Evolutionary conservation across 352 stramenopile genomes (phyloP).

Genomic region (Pythium biforme): DNA sequence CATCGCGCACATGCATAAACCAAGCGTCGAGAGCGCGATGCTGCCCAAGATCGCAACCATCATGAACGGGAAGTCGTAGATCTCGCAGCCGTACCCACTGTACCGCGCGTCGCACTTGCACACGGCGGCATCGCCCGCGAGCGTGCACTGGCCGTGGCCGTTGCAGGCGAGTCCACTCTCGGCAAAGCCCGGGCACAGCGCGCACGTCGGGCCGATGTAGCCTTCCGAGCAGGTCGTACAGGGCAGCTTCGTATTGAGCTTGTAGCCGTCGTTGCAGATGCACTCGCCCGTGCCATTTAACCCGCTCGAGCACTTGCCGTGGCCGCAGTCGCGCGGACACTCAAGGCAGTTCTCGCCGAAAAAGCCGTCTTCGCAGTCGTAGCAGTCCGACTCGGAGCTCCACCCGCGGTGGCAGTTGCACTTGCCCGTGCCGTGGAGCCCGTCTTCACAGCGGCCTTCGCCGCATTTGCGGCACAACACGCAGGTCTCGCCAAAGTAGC

Average conservation of each 20-base stretch:
- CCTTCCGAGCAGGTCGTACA: constrained; percentile 76
- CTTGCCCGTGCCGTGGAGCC: constrained; percentile 63
- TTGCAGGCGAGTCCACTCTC: constrained; percentile 73
- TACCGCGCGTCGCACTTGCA: constrained; percentile 78
- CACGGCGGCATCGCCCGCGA: constrained; percentile 47
- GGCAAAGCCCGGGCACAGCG: constrained; percentile 68
- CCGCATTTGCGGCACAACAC: constrained; percentile 73
- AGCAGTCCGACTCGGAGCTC: constrained; percentile 74
- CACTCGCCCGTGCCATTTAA: constrained; percentile 78
- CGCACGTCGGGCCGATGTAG: constrained; percentile 70
- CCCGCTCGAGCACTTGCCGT: constrained; percentile 76
- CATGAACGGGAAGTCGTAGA: constrained; percentile 84
- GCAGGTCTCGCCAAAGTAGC: constrained; percentile 79
- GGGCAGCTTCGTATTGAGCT: constrained; percentile 52
- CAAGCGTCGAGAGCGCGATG: constrained; percentile 77
- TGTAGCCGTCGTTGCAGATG: constrained; percentile 72
- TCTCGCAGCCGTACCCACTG: constrained; percentile 67
- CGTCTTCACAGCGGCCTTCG: constrained; percentile 78
- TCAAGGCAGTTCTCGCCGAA: constrained; percentile 68
- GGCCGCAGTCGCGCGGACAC: constrained; percentile 70
- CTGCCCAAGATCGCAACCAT: constrained; percentile 79
- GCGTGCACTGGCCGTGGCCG: constrained; percentile 66
- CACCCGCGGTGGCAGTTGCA: constrained; percentile 84
- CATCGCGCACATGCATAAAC: constrained; percentile 89
- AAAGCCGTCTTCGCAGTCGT: constrained; percentile 80